Conservation (phyloP, 202 grass and related monocot genomes). For the Schoenoplectus tabernaemontani region DNA sequence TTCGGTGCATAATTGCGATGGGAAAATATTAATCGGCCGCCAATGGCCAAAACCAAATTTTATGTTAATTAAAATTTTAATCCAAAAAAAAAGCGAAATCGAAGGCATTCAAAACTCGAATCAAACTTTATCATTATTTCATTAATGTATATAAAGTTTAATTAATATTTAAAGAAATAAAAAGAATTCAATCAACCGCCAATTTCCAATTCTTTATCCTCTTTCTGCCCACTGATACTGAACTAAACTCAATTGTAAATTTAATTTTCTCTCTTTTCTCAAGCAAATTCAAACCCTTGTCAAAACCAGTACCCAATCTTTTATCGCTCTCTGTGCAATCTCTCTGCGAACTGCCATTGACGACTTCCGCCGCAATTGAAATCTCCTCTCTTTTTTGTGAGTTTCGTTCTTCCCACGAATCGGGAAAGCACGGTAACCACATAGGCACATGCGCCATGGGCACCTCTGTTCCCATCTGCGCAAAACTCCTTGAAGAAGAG, state of each 20-base stretch:
- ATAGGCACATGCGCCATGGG: conserved; percentile 40
- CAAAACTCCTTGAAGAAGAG: conserved; percentile 40
- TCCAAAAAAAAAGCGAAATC: not conserved
- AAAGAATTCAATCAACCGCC: not conserved
- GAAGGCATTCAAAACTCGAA: not conserved
- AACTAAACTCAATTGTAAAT: conserved; percentile 16
- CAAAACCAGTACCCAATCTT: not conserved
- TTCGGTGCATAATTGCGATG: too few species aligned
- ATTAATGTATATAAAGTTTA: not conserved
- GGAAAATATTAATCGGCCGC: too few species aligned
- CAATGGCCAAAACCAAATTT: not conserved
- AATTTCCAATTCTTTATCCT: not conserved
- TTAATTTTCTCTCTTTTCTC: conserved; percentile 40
- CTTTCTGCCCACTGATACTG: not conserved
- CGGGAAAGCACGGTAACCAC: conserved; percentile 56
- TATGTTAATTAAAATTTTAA: not conserved
- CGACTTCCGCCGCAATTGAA: not conserved
- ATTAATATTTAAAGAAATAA: not conserved
- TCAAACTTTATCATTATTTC: not conserved
- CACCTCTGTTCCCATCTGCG: conserved; percentile 22
- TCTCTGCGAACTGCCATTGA: not conserved
- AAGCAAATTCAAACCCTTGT: conserved; percentile 16
- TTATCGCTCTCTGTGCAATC: not conserved
- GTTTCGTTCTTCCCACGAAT: not conserved
- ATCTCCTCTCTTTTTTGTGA: not conserved